Percentiles rank a stretch among this genome's conserved stretches.
These are phyloP conservation scores for Knoxdaviesia proteae DNA, from an alignment of 2,329 filamentous ascomycete species.

Conservation along the genomic window DNA sequence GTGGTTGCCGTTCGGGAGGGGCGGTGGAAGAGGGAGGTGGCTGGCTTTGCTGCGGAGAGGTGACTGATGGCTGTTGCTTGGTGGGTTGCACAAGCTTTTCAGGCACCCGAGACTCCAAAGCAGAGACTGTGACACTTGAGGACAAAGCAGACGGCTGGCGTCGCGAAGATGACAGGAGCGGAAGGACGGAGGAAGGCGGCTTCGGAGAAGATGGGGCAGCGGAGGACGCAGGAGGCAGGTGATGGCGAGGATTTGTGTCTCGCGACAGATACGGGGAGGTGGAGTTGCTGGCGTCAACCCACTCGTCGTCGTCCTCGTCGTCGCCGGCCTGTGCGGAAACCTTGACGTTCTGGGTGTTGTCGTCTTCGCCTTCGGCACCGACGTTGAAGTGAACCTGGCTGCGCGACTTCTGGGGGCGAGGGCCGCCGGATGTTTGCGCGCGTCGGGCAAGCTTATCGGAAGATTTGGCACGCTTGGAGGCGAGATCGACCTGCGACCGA, in stretches of 20 bases:
- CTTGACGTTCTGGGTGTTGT: constrained; percentile 28
- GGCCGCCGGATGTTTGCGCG: constrained; percentile 1
- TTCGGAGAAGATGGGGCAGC: neutral
- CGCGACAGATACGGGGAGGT: constrained; percentile 29
- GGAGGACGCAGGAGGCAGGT: neutral
- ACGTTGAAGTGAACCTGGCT: constrained; percentile 42
- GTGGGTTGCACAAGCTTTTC: constrained; percentile 22
- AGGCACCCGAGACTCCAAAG: constrained; percentile 9
- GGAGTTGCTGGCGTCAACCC: constrained; percentile 45
- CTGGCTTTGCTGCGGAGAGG: constrained; percentile 17
- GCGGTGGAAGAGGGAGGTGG: constrained; percentile 5
- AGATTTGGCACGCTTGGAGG: constrained; percentile 26
- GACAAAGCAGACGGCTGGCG: constrained; percentile 3
- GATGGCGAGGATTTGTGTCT: neutral
- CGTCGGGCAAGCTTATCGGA: constrained; percentile 19
- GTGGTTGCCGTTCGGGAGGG: constrained; percentile 8
- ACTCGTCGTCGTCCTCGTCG: constrained; percentile 32
- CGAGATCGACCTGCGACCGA: constrained; percentile 34
- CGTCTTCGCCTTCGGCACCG: constrained; percentile 22
- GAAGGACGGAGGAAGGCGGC: neutral
- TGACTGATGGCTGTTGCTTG: constrained; percentile 22
- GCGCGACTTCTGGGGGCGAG: constrained; percentile 26
- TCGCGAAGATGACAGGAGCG: constrained; percentile 1
- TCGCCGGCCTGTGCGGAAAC: constrained; percentile 13
- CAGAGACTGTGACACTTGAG: neutral